Percentiles rank a stretch among this genome's conserved stretches.
phyloP scores from a whole-genome alignment of 208 protist genomes.

The Tetramitus jugosus region DNA sequence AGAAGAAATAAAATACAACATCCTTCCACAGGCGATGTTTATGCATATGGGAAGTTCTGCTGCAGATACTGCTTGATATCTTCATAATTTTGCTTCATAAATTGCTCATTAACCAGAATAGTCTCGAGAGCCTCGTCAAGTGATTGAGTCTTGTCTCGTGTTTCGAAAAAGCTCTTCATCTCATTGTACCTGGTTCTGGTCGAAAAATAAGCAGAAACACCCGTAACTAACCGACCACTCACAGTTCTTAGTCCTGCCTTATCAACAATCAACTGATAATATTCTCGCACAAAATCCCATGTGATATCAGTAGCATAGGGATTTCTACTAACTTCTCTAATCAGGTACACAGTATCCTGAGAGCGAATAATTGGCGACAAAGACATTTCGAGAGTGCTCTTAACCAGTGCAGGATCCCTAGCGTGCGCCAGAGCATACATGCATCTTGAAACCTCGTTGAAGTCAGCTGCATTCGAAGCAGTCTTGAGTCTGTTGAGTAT shows the following conservation, averaged over 20 bases:
- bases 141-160: background rate
- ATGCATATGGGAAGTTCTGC: too few relatives aligned
- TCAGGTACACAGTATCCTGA: background rate
- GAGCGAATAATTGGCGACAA: background rate
- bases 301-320: background rate
- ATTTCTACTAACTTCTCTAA: conserved; percentile 10
- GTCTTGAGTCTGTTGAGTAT: background rate
- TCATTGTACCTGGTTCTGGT: background rate
- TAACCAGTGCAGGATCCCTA: background rate
- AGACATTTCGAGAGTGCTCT: background rate
- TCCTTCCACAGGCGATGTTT: too few relatives aligned
- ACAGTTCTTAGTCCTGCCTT: background rate
- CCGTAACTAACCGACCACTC: background rate
- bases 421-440: background rate
- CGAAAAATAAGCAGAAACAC: background rate
- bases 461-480: background rate
- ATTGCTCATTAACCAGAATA: background rate
- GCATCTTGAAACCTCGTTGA: background rate
- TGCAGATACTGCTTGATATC: too few relatives aligned
- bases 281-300: conserved; percentile 6
- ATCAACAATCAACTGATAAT: background rate
- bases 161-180: background rate
- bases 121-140: background rate
- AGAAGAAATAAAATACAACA: too few relatives aligned
- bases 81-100: too few relatives aligned